Percentiles rank a stretch among this genome's conserved stretches.
These are phyloP conservation scores for Candida khao-thaluensis DNA, from an alignment of 805 yeast genomes.

Conservation along the genomic window DNA sequence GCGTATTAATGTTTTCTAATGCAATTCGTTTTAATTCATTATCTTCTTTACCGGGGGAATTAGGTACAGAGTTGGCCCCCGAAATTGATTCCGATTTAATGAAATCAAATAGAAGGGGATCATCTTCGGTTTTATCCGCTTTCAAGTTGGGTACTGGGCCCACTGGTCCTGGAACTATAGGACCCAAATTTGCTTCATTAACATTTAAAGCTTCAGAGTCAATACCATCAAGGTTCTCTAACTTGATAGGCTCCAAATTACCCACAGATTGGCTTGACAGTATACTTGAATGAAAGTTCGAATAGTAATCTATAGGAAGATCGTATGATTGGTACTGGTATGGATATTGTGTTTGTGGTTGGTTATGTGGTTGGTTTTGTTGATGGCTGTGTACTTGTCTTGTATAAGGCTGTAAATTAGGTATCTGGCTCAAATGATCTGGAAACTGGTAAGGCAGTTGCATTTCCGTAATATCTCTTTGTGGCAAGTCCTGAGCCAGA, in stretches of 20 bases:
- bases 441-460: background rate
- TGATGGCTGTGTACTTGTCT: background rate
- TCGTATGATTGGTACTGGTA: background rate
- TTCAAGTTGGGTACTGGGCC: no score
- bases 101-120: background rate
- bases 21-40: slow-evolving; percentile 11
- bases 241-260: no score
- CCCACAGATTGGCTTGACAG: slow-evolving; percentile 3
- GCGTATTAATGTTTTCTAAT: slow-evolving; percentile 5
- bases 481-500: background rate
- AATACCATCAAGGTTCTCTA: no score
- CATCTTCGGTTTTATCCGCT: no score
- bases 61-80: slow-evolving; percentile 1
- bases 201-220: no score
- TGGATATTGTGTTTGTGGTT: background rate
- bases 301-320: slow-evolving; percentile 1
- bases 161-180: no score
- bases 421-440: background rate
- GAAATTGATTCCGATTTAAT: slow-evolving; percentile 1
- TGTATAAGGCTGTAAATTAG: background rate
- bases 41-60: slow-evolving; percentile 10
- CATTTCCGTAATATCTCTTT: no score
- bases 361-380: background rate
- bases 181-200: no score
- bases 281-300: slow-evolving; percentile 3